phyloP scores from a whole-genome alignment of 1,139 yeast genomes.

The Saccharomyces hybrid region DNA sequence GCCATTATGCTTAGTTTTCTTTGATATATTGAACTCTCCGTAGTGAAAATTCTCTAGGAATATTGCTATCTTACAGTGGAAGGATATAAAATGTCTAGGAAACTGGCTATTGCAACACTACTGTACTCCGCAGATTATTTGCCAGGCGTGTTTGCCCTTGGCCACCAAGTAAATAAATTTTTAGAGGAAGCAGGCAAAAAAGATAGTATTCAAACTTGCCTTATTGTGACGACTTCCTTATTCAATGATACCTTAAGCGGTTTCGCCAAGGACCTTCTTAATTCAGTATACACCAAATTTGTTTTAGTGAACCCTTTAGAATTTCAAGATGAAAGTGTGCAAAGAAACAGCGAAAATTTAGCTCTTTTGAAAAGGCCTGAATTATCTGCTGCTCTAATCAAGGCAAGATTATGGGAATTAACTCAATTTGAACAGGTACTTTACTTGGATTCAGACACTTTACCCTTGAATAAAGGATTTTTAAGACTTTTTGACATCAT shows the following conservation, averaged over 20 bases:
- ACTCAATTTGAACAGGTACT: constrained; percentile 53
- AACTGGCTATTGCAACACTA: constrained; percentile 55
- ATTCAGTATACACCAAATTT: constrained; percentile 27
- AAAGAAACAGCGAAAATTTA: constrained; percentile 33
- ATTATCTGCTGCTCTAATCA: constrained; percentile 61
- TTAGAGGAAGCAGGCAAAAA: constrained; percentile 8
- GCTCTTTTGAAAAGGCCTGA: constrained; percentile 62
- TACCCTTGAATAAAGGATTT: constrained; percentile 42
- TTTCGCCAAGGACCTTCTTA: constrained; percentile 13
- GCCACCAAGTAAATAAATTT: constrained; percentile 26
- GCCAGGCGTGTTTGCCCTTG: constrained; percentile 71
- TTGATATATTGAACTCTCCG: not conserved
- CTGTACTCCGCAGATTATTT: constrained; percentile 59
- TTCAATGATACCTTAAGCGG: constrained; percentile 17
- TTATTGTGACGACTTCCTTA: constrained; percentile 19
- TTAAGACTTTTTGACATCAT: constrained; percentile 19
- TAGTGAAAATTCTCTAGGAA: not conserved
- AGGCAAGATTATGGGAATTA: constrained; percentile 65
- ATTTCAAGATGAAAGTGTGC: constrained; percentile 17
- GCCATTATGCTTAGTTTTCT: not conserved
- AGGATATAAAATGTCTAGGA: not conserved
- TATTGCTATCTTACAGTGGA: not conserved
- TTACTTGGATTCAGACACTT: constrained; percentile 77
- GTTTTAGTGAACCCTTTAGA: constrained; percentile 27
- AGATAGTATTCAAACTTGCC: constrained; percentile 10